Conservation (phyloP, 2,329 filamentous ascomycete genomes). For the Arthrobotrys megalospora region DNA sequence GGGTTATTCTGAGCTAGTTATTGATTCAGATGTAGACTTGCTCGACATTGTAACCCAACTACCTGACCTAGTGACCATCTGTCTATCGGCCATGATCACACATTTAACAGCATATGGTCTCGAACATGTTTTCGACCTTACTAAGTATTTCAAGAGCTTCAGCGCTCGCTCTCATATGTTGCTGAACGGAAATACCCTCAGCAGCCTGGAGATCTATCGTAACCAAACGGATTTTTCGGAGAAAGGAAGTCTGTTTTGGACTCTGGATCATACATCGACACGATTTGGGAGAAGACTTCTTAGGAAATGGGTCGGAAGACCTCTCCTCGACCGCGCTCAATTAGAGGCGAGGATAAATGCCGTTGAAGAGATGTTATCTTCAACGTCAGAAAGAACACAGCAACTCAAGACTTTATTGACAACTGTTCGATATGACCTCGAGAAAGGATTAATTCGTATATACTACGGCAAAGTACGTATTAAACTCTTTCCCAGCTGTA, state of each 20-base stretch:
- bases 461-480: conserved; percentile 85
- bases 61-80: conserved; percentile 88
- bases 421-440: conserved; percentile 83
- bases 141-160: conserved; percentile 97
- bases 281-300: conserved; percentile 89
- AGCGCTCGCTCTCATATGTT: conserved; percentile 95
- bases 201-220: conserved; percentile 93
- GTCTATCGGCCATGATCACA: conserved; percentile 95
- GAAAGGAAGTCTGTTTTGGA: conserved; percentile 95
- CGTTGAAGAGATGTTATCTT: conserved; percentile 85
- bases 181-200: conserved; percentile 92
- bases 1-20: neutral
- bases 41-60: conserved; percentile 89
- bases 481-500: neutral
- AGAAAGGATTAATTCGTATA: conserved; percentile 92
- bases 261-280: conserved; percentile 90
- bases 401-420: conserved; percentile 80
- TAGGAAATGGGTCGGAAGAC: conserved; percentile 94
- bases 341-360: conserved; percentile 86
- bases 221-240: conserved; percentile 90
- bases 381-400: conserved; percentile 78
- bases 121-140: conserved; percentile 94
- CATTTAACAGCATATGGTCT: conserved; percentile 93
- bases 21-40: conserved; percentile 71
- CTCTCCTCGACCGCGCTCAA: conserved; percentile 80